Conservation (phyloP, 2,329 filamentous ascomycete species). For the Akanthomyces uredinophilus region DNA sequence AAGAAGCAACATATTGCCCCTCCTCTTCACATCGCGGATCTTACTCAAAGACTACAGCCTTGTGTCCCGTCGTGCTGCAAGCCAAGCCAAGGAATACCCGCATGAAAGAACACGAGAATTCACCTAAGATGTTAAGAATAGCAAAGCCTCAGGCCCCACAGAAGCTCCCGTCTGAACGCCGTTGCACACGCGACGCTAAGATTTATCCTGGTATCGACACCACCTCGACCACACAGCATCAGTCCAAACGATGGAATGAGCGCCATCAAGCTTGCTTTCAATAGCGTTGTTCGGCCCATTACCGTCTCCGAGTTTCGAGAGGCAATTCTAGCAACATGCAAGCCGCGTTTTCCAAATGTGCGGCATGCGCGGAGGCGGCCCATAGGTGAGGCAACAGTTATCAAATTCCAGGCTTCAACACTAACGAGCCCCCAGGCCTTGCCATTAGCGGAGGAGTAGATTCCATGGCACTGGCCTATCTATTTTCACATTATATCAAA, state of each 20-base stretch:
- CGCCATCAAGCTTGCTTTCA: conserved; percentile 28
- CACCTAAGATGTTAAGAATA: background rate
- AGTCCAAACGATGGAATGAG: conserved; percentile 27
- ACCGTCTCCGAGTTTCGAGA: conserved; percentile 36
- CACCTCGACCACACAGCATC: background rate
- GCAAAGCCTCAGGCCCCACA: conserved; percentile 1
- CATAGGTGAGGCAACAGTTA: conserved; percentile 34
- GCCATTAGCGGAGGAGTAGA: conserved; percentile 92
- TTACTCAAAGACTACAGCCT: background rate
- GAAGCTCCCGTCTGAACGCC: background rate
- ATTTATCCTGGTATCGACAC: background rate
- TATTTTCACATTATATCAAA: conserved; percentile 52
- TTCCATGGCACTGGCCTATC: conserved; percentile 88
- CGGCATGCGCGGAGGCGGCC: conserved; percentile 30
- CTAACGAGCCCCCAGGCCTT: conserved; percentile 45
- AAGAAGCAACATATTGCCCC: background rate
- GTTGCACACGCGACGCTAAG: background rate
- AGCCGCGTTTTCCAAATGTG: conserved; percentile 43
- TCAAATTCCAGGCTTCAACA: background rate
- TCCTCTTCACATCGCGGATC: background rate
- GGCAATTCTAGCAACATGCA: conserved; percentile 45
- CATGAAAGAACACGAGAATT: background rate
- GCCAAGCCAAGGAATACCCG: background rate
- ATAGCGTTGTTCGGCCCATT: conserved; percentile 35
- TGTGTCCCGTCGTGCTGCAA: background rate